These are phyloP conservation scores for Camellia granthamiana DNA, from an alignment of 148 eudicot species.

Conservation along the genomic window DNA sequence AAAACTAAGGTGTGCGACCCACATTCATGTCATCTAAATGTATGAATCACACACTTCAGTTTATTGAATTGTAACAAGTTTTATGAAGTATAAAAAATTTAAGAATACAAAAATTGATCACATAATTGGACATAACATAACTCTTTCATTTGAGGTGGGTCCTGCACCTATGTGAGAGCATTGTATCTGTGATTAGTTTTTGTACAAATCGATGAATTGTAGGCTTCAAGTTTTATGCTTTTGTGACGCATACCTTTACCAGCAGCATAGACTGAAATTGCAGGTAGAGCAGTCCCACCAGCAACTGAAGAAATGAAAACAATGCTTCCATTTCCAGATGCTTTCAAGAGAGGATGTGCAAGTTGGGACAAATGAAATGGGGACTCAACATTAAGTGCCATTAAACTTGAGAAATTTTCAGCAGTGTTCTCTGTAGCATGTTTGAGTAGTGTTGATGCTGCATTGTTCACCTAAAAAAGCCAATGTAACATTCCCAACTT, in stretches of 20 bases:
- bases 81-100: too few relatives aligned
- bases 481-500: background rate
- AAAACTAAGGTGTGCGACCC: too few relatives aligned
- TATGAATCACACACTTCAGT: too few relatives aligned
- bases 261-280: slow-evolving; percentile 32
- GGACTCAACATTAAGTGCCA: slow-evolving; percentile 38
- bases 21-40: too few relatives aligned
- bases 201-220: too few relatives aligned
- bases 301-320: slow-evolving; percentile 47
- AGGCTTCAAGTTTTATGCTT: too few relatives aligned
- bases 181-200: too few relatives aligned
- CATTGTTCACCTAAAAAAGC: slow-evolving; percentile 42
- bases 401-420: slow-evolving; percentile 26
- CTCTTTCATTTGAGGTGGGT: too few relatives aligned
- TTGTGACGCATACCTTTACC: slow-evolving; percentile 29
- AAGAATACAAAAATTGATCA: too few relatives aligned
- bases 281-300: slow-evolving; percentile 28
- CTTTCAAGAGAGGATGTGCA: slow-evolving; percentile 41
- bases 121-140: too few relatives aligned
- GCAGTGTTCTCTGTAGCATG: slow-evolving; percentile 22
- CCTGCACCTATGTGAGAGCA: too few relatives aligned
- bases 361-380: slow-evolving; percentile 43
- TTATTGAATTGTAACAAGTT: too few relatives aligned
- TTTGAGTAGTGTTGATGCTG: slow-evolving; percentile 27
- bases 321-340: slow-evolving; percentile 32